Conservation (phyloP, 139 green algal species). For the Coelastrella sp. region DNA sequence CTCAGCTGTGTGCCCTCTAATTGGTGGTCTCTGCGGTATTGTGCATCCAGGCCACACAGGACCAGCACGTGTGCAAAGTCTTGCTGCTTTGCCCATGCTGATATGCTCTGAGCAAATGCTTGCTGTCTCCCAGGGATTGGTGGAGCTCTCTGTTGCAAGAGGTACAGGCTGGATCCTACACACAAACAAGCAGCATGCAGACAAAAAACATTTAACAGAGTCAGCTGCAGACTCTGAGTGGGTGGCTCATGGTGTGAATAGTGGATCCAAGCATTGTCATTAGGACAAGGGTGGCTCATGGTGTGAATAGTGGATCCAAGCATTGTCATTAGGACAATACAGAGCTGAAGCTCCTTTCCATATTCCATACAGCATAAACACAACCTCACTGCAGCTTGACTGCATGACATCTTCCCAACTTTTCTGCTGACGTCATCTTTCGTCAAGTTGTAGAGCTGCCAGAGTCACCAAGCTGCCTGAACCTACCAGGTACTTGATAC, state of each 20-base stretch:
- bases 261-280: too few species aligned
- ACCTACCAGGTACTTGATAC: constrained; percentile 50
- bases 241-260: not conserved
- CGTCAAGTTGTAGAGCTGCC: too few species aligned
- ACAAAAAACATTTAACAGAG: not conserved
- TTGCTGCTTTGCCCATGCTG: constrained; percentile 52
- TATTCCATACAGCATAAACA: not conserved
- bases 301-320: not conserved
- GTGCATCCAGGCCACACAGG: constrained; percentile 70
- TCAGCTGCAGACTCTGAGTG: too few species aligned
- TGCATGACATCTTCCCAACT: too few species aligned
- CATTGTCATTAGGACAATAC: too few species aligned
- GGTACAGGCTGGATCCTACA: constrained; percentile 50
- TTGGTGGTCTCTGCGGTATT: constrained; percentile 63
- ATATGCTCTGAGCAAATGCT: constrained; percentile 60
- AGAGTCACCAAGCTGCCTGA: not conserved
- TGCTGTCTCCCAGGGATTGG: constrained; percentile 62
- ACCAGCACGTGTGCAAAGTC: constrained; percentile 58
- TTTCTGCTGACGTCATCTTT: too few species aligned
- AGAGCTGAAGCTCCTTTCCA: too few species aligned
- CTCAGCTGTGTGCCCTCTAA: constrained; percentile 59
- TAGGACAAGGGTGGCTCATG: too few species aligned
- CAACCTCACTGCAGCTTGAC: not conserved
- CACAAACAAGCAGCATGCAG: not conserved
- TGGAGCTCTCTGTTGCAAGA: constrained; percentile 82